A percentile compares a stretch with the other conserved stretches of the same genome.
Evolutionary conservation across 345 rosid genomes (phyloP).

Genomic region (Mallotus nudiflorus): DNA sequence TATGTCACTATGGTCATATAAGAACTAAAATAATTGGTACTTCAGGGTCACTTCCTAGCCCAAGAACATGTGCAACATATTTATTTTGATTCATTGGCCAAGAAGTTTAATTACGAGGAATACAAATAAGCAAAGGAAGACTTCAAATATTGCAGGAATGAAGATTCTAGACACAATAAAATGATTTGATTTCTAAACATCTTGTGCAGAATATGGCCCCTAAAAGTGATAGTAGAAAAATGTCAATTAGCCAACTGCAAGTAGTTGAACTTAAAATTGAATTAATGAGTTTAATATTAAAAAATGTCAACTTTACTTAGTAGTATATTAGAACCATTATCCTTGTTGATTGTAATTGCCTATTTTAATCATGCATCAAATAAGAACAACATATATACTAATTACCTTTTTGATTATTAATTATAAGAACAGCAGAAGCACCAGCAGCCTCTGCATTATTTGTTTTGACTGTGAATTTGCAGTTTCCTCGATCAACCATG

Average conservation of each 20-base stretch:
- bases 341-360: background rate
- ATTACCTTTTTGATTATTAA: slow-evolving; percentile 88
- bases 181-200: background rate
- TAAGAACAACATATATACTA: slow-evolving; percentile 1
- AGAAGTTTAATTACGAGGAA: background rate
- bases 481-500: slow-evolving; percentile 89
- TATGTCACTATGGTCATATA: background rate
- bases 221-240: background rate
- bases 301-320: background rate
- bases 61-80: background rate
- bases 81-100: background rate
- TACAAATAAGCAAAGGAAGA: background rate
- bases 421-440: slow-evolving; percentile 89
- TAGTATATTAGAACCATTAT: background rate
- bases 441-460: slow-evolving; percentile 86
- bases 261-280: background rate
- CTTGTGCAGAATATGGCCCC: background rate
- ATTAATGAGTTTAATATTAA: background rate
- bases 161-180: background rate
- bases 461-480: slow-evolving; percentile 86
- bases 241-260: background rate
- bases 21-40: background rate
- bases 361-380: background rate
- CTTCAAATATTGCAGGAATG: background rate
- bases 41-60: slow-evolving; percentile 6